Evolutionary conservation across 2,329 filamentous ascomycete genomes (phyloP).

Genomic region (Elsinoe arachidis): DNA sequence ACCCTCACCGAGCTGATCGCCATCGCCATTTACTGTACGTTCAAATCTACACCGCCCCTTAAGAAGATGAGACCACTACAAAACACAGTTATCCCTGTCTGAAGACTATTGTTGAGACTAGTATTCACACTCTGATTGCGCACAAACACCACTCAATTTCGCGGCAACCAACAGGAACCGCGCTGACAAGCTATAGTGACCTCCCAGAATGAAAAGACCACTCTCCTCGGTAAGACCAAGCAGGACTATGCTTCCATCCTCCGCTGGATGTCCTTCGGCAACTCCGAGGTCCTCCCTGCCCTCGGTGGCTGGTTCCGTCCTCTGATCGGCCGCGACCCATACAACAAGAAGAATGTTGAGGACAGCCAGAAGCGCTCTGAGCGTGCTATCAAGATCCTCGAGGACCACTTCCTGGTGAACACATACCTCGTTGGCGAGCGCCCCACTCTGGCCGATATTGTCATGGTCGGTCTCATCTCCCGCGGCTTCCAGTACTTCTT

Average conservation of each 20-base stretch:
- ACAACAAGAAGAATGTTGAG: slow-evolving; percentile 98
- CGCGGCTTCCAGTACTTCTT: slow-evolving; percentile 93
- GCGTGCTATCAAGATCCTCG: slow-evolving; percentile 63
- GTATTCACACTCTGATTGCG: slow-evolving; percentile 67
- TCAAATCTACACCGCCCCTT: slow-evolving; percentile 17
- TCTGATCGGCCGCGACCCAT: slow-evolving; percentile 68
- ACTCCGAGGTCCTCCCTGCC: slow-evolving; percentile 68
- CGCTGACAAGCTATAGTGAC: slow-evolving; percentile 56
- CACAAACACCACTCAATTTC: slow-evolving; percentile 20
- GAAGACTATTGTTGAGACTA: slow-evolving; percentile 82
- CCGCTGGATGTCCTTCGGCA: slow-evolving; percentile 96
- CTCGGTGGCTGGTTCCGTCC: slow-evolving; percentile 79
- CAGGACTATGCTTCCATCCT: slow-evolving; percentile 98
- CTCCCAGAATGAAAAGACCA: slow-evolving; percentile 99
- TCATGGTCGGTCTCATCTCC: slow-evolving; percentile 66
- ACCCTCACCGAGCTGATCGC: slow-evolving; percentile 82
- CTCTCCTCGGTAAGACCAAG: slow-evolving; percentile 98
- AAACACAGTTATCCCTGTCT: slow-evolving; percentile 96
- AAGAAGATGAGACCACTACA: slow-evolving; percentile 66
- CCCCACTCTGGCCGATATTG: slow-evolving; percentile 91
- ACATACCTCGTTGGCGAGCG: slow-evolving; percentile 98
- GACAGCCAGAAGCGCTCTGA: slow-evolving; percentile 61
- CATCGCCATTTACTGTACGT: slow-evolving; percentile 88
- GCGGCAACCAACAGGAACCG: slow-evolving; percentile 15
- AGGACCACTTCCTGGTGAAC: slow-evolving; percentile 82